phyloP scores from a whole-genome alignment of 169 alveolate genomes.

The Pseudocohnilembus persalinus region DNA sequence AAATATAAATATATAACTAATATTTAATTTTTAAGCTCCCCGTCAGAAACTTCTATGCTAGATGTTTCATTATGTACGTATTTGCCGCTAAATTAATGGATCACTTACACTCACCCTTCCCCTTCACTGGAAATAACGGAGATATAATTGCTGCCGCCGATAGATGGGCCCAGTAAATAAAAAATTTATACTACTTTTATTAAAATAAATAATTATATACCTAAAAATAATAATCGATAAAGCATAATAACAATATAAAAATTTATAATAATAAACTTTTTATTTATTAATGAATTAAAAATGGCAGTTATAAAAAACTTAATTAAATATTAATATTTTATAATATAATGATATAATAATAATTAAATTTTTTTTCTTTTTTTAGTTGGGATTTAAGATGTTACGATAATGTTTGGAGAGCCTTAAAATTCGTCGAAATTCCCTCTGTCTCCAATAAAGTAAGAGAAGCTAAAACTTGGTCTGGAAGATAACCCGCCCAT shows the following conservation, averaged over 20 bases:
- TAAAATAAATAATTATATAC: too few species aligned
- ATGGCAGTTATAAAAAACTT: too few species aligned
- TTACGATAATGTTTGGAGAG: slow-evolving; percentile 41
- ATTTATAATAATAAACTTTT: too few species aligned
- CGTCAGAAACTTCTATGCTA: slow-evolving; percentile 49
- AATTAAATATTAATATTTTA: background rate
- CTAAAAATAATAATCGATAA: too few species aligned
- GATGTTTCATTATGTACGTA: slow-evolving; percentile 47
- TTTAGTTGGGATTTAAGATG: slow-evolving; percentile 39
- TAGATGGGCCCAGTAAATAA: slow-evolving; percentile 26
- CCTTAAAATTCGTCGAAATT: slow-evolving; percentile 26
- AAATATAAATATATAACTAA: background rate
- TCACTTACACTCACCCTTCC: slow-evolving; percentile 41
- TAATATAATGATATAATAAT: background rate
- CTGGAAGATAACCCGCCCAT: slow-evolving; percentile 48
- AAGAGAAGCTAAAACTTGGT: slow-evolving; percentile 35
- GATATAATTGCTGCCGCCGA: slow-evolving; percentile 14
- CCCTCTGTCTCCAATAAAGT: slow-evolving; percentile 35
- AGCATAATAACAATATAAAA: too few species aligned
- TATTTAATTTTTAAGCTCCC: slow-evolving; percentile 22
- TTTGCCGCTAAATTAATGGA: slow-evolving; percentile 46
- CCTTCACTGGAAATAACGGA: slow-evolving; percentile 35
- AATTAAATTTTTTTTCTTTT: background rate
- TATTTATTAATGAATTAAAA: too few species aligned
- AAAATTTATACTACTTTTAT: background rate